Conservation (phyloP, 257 asterid species). For the Nicotiana tomentosiformis region DNA sequence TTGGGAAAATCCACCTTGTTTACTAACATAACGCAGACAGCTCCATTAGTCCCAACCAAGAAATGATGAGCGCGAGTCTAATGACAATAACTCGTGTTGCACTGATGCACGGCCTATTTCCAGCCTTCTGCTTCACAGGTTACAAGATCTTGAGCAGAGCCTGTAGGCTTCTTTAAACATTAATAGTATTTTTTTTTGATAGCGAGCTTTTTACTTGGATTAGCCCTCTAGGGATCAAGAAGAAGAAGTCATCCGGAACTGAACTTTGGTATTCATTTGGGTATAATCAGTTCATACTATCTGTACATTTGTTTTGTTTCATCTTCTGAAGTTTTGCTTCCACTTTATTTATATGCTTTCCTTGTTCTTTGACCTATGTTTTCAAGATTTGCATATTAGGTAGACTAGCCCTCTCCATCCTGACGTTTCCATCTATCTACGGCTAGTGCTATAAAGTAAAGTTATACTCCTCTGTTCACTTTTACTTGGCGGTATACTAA, state of each 20-base stretch:
- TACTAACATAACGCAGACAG: slow-evolving; percentile 21
- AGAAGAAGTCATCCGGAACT: neutral
- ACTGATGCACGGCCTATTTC: neutral
- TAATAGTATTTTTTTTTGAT: neutral
- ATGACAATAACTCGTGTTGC: neutral
- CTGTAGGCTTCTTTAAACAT: neutral
- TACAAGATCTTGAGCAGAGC: neutral
- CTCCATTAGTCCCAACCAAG: slow-evolving; percentile 30
- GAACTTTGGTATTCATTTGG: slow-evolving; percentile 17
- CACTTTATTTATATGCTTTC: neutral
- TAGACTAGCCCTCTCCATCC: neutral
- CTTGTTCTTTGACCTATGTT: neutral
- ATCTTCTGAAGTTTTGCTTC: slow-evolving; percentile 4
- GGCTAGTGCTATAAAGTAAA: neutral
- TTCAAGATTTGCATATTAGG: neutral
- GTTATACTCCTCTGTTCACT: neutral
- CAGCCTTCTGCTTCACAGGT: neutral
- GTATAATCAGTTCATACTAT: slow-evolving; percentile 24
- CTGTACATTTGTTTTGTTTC: neutral
- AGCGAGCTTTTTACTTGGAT: neutral
- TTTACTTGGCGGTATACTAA: too few species aligned
- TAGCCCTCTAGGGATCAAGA: neutral
- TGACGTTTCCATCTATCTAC: neutral
- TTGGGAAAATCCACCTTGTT: slow-evolving; percentile 41
- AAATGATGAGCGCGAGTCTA: slow-evolving; percentile 16